Conservation (phyloP, 768 basidiomycete species). For the Agaricus blazei region DNA sequence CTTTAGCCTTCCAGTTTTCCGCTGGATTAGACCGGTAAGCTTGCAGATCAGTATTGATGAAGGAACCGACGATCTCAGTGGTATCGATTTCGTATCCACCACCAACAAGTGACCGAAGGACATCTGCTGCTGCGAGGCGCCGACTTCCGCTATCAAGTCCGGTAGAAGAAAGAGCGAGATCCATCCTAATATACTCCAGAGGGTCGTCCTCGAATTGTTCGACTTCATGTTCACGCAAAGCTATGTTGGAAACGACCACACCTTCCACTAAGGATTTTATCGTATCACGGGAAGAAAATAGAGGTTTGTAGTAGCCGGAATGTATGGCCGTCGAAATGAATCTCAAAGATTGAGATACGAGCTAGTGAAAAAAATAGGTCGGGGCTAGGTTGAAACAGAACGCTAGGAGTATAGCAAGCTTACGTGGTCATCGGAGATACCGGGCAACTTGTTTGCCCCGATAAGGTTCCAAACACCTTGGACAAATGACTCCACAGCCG, state of each 20-base stretch:
- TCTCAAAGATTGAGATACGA: conserved; percentile 85
- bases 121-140: conserved; percentile 90
- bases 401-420: conserved; percentile 16
- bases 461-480: conserved; percentile 88
- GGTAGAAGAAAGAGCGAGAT: conserved; percentile 61
- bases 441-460: conserved; percentile 63
- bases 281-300: conserved; percentile 80
- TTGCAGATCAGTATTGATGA: conserved; percentile 71
- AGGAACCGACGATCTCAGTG: conserved; percentile 83
- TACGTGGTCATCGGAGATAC: conserved; percentile 71
- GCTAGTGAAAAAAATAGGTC: conserved; percentile 29
- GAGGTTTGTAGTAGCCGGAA: conserved; percentile 70
- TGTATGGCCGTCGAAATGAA: conserved; percentile 94
- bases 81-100: conserved; percentile 78
- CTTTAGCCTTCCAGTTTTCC: conserved; percentile 85
- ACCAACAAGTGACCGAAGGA: conserved; percentile 85
- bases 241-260: conserved; percentile 92
- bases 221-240: conserved; percentile 80
- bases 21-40: conserved; percentile 59
- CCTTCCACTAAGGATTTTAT: conserved; percentile 81
- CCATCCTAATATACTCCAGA: conserved; percentile 87
- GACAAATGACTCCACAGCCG: conserved; percentile 70
- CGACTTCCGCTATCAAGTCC: conserved; percentile 78
- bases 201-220: conserved; percentile 98
- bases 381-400: neutral